Conservation (phyloP, 176 grass and related monocot species). For the Melocanna baccifera region DNA sequence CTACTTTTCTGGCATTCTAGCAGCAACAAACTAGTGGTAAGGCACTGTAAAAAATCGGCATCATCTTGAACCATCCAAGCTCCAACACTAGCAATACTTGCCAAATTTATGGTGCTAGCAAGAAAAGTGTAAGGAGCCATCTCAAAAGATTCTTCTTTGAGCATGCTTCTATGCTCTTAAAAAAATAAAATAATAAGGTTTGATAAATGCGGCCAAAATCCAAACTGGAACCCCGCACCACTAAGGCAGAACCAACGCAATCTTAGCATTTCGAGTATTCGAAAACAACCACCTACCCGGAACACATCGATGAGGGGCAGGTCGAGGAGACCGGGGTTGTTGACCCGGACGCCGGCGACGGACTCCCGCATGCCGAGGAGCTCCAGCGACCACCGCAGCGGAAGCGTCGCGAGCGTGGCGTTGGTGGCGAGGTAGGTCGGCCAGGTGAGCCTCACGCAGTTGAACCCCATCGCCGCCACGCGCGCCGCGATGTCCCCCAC, state of each 20-base stretch:
- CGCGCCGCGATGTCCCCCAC: constrained; percentile 51
- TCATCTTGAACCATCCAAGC: not conserved
- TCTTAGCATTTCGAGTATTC: not conserved
- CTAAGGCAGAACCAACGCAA: not conserved
- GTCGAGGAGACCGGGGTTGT: constrained; percentile 74
- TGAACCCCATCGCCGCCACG: constrained; percentile 70
- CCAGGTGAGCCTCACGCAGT: constrained; percentile 88
- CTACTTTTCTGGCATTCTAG: not conserved
- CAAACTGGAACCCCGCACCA: not conserved
- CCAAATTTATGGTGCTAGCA: not conserved
- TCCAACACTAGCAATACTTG: not conserved
- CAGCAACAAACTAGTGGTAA: not conserved
- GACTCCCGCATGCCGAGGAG: constrained; percentile 60
- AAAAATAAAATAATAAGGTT: not conserved
- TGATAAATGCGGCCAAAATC: constrained; percentile 3
- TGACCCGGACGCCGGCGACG: constrained; percentile 63
- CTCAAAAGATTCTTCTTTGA: not conserved
- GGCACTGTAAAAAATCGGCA: not conserved
- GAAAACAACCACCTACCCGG: constrained; percentile 37
- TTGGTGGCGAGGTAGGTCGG: constrained; percentile 80
- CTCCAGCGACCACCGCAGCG: constrained; percentile 69
- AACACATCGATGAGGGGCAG: constrained; percentile 70
- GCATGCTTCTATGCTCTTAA: not conserved
- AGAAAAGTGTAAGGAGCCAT: not conserved
- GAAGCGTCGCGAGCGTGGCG: constrained; percentile 57